phyloP scores from a whole-genome alignment of 1,284 basidiomycete species.

The Trichosporon coremiiforme region DNA sequence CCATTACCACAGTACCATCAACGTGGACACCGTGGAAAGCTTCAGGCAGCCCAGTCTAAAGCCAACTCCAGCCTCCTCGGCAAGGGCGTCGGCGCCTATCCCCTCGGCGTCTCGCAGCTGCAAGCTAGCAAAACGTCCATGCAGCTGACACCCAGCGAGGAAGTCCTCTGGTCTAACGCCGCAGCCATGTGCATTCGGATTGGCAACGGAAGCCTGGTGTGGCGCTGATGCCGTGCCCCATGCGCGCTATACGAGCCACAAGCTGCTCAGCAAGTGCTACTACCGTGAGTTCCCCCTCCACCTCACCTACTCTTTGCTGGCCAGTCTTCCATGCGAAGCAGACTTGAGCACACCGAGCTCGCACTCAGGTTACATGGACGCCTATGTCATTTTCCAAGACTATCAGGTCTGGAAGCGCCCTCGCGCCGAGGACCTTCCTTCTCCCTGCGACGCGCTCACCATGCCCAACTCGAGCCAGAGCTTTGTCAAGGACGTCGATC shows the following conservation, averaged over 20 bases:
- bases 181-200: neutral
- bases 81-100: neutral
- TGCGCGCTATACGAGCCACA: neutral
- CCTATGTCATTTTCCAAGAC: neutral
- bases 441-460: neutral
- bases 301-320: too few relatives aligned
- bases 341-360: neutral
- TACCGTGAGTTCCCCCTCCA: neutral
- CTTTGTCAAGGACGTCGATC: neutral
- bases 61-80: neutral
- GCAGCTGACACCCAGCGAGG: neutral
- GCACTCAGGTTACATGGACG: neutral
- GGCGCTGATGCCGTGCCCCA: neutral
- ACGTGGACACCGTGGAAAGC: too few relatives aligned
- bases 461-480: neutral
- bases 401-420: neutral
- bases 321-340: too few relatives aligned
- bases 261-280: neutral
- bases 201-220: neutral
- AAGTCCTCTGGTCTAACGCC: neutral
- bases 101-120: neutral
- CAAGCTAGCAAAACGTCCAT: neutral
- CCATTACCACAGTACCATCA: too few relatives aligned
- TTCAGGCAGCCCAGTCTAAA: too few relatives aligned
- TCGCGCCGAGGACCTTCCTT: neutral